Evolutionary conservation across 768 basidiomycete genomes (phyloP).

Genomic region (Tulasnella calospora): DNA sequence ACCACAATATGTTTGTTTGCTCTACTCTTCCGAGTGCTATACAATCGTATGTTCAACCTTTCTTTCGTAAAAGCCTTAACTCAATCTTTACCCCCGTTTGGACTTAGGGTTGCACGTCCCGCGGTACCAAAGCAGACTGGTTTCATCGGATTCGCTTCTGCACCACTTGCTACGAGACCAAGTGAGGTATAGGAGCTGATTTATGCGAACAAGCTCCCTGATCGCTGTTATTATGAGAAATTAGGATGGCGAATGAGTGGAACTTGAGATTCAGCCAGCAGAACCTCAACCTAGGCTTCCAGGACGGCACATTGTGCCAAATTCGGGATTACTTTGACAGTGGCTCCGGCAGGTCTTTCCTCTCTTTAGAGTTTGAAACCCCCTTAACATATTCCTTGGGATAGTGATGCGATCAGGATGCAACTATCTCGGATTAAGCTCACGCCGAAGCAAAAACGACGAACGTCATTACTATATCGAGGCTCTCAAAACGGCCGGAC

Average conservation of each 20-base stretch:
- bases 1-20: slow-evolving; percentile 21
- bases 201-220: not conserved
- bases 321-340: not conserved
- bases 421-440: no score
- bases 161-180: not conserved
- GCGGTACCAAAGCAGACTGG: not conserved
- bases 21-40: slow-evolving; percentile 17
- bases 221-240: not conserved
- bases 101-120: not conserved
- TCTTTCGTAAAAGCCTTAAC: not conserved
- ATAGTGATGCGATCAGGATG: no score
- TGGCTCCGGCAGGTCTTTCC: not conserved
- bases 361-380: not conserved
- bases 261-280: not conserved
- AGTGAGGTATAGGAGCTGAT: not conserved
- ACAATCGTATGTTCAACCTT: not conserved
- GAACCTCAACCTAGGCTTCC: not conserved
- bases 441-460: not conserved
- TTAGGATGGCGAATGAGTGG: not conserved
- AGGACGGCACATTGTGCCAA: no score
- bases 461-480: not conserved
- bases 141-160: not conserved
- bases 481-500: not conserved
- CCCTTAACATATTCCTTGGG: no score
- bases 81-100: not conserved